Evolutionary conservation across 495 filamentous ascomycete genomes (phyloP).

Genomic region (Aspergillus incahuasiensis): DNA sequence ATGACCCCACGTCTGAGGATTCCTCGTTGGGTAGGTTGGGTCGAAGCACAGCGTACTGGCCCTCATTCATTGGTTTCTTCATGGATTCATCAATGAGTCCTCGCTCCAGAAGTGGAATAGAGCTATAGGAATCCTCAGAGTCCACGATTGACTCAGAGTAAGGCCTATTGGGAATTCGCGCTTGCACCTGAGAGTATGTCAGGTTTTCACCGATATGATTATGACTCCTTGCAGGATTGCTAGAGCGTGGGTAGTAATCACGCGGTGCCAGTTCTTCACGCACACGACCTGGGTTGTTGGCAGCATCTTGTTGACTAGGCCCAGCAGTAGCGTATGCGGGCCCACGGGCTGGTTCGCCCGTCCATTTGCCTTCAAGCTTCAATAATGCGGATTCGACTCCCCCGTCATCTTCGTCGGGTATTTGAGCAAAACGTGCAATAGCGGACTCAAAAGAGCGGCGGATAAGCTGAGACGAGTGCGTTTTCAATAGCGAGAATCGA

Average conservation of each 20-base stretch:
- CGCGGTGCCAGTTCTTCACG: constrained; percentile 9
- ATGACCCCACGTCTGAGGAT: constrained; percentile 35
- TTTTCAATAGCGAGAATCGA: constrained; percentile 62
- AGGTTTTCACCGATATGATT: constrained; percentile 27
- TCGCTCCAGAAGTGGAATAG: constrained; percentile 70
- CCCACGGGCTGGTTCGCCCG: constrained; percentile 6
- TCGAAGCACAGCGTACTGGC: constrained; percentile 14
- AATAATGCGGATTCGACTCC: constrained; percentile 86
- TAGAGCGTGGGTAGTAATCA: constrained; percentile 11
- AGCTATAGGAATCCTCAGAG: constrained; percentile 70
- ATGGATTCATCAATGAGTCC: constrained; percentile 58
- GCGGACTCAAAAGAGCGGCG: constrained; percentile 87
- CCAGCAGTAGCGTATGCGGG: background rate
- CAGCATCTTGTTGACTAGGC: background rate
- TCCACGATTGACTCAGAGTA: constrained; percentile 42
- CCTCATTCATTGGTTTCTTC: constrained; percentile 31
- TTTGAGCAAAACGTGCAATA: constrained; percentile 79
- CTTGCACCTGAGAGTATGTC: constrained; percentile 28
- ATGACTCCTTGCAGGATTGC: constrained; percentile 19
- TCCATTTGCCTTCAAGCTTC: constrained; percentile 87
- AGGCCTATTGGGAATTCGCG: constrained; percentile 27
- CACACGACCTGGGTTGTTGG: background rate
- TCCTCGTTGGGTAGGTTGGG: constrained; percentile 27
- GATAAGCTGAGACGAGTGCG: constrained; percentile 70
- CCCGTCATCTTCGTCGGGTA: constrained; percentile 91